These are phyloP conservation scores for Jasminum sambac DNA, from an alignment of 257 asterid genomes.

Conservation along the genomic window DNA sequence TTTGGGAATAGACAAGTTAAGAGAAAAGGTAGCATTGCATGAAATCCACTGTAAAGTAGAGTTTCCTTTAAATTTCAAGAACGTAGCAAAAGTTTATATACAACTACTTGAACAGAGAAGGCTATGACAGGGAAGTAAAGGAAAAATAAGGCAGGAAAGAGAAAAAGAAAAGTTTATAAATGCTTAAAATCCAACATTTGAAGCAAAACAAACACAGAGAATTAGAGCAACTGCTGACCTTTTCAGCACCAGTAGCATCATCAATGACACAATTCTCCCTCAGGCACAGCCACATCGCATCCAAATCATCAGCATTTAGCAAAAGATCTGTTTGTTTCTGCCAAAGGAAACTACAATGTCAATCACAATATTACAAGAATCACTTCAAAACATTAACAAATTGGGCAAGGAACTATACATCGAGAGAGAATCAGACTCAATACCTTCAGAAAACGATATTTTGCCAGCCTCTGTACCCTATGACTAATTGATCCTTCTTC, in stretches of 20 bases:
- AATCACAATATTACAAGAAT: not conserved
- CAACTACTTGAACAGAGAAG: not conserved
- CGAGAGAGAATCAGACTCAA: not conserved
- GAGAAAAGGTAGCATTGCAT: not conserved
- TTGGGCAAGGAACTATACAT: not conserved
- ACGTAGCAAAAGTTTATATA: not conserved
- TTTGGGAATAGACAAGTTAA: not conserved
- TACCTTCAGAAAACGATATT: slow-evolving; percentile 95
- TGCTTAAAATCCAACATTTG: not conserved
- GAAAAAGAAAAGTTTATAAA: not conserved
- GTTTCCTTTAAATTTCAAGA: not conserved
- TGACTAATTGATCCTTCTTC: slow-evolving; percentile 99
- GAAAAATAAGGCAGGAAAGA: not conserved
- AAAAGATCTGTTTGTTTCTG: slow-evolving; percentile 98
- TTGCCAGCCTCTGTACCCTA: slow-evolving; percentile 96
- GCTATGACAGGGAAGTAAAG: not conserved
- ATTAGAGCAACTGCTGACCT: slow-evolving; percentile 45
- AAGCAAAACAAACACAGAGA: slow-evolving; percentile 10
- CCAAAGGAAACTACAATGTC: slow-evolving; percentile 18
- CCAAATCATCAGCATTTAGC: slow-evolving; percentile 99
- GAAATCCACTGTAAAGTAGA: not conserved
- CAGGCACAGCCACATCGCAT: slow-evolving; percentile 99
- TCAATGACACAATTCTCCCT: slow-evolving; percentile 98
- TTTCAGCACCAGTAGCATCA: slow-evolving; percentile 99
- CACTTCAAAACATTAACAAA: not conserved